Percentiles rank a stretch among this genome's conserved stretches.
Conservation (phyloP, 768 basidiomycete species). For the Trametes cingulata region DNA sequence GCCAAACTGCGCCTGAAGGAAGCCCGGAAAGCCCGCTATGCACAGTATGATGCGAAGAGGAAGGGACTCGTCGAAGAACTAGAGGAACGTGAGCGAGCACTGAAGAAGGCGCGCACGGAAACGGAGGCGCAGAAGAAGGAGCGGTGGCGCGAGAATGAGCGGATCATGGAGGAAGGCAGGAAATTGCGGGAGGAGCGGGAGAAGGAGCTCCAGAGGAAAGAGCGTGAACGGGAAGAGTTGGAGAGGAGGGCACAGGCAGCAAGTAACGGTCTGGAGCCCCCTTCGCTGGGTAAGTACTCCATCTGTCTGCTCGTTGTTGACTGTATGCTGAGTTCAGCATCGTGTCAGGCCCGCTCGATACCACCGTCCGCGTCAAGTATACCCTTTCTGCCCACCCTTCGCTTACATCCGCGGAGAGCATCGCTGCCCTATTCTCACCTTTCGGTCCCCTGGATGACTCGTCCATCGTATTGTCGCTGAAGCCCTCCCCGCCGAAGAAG, state of each 20-base stretch:
- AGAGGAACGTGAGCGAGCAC: conserved; percentile 73
- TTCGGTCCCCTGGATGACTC: conserved; percentile 66
- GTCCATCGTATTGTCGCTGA: conserved; percentile 69
- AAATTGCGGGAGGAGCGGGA: conserved; percentile 67
- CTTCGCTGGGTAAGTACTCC: conserved; percentile 47
- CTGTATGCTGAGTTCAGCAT: not conserved
- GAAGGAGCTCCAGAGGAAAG: conserved; percentile 47
- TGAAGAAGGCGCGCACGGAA: conserved; percentile 71
- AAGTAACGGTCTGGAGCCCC: conserved; percentile 53
- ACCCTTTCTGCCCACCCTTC: conserved; percentile 55
- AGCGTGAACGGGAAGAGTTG: conserved; percentile 41
- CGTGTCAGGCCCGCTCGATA: conserved; percentile 59
- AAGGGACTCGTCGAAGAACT: conserved; percentile 76
- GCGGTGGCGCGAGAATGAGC: conserved; percentile 62
- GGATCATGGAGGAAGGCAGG: conserved; percentile 74
- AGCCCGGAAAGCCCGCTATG: conserved; percentile 69
- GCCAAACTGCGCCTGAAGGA: conserved; percentile 72
- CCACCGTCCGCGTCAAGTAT: conserved; percentile 76
- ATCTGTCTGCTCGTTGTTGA: too few species aligned
- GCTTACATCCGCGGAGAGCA: conserved; percentile 51
- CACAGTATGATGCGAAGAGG: conserved; percentile 69
- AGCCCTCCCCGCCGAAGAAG: conserved; percentile 53
- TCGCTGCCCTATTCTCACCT: conserved; percentile 52
- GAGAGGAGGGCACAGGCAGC: conserved; percentile 34
- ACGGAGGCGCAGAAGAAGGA: conserved; percentile 57